Evolutionary conservation across 768 basidiomycete species (phyloP), one percentile per base, ranked within the genome.

Genomic region (Boletus vermiculosoides): DNA sequence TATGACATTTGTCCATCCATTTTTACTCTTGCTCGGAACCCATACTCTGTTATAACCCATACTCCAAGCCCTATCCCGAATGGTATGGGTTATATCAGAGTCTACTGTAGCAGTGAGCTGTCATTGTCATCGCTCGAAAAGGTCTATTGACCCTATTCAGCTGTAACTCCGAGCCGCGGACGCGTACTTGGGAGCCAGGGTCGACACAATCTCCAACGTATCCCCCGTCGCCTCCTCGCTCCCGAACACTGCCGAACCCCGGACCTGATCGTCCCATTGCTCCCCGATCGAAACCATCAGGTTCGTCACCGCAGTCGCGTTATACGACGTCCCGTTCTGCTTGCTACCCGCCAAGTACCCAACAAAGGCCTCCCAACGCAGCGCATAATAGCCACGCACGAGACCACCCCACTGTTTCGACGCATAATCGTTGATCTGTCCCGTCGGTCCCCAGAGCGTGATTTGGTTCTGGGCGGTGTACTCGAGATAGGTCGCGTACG

Each of bases 381-480:
- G 36, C 0, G 39, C 55, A 60, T 78, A 78, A 63, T 77, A 78
- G 5, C 61, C 64, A 13, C 68, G 63, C 34, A 78, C 71, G 47
- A 78, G 69, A 4, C 77, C 76, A 0, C 69, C 72, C 76, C 76
- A 77, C 58, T 73, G 73, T 53, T 77, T 78, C n/a, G 76, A 76
- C 22, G 76, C 77, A 47, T 78, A 78, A 56, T 77, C 76, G 52
- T 73, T 70, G 69, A 74, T 75, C 65, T 77, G 62, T 16, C 76
- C 75, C 18, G 65, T 67, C 4, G 75, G 76, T 23, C 77, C 77
- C 76, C 77, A 77, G 28, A 77, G 73, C 31, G 76, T 77, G 60
- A 77, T 69, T 63, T 78, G 77, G 59, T 77, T 78, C 22, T 75
- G 65, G 18, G 77, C 74, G 46, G 71, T 67, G 53, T 74, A 76